phyloP scores from a whole-genome alignment of 305 asterid genomes.

The Ajuga reptans region DNA sequence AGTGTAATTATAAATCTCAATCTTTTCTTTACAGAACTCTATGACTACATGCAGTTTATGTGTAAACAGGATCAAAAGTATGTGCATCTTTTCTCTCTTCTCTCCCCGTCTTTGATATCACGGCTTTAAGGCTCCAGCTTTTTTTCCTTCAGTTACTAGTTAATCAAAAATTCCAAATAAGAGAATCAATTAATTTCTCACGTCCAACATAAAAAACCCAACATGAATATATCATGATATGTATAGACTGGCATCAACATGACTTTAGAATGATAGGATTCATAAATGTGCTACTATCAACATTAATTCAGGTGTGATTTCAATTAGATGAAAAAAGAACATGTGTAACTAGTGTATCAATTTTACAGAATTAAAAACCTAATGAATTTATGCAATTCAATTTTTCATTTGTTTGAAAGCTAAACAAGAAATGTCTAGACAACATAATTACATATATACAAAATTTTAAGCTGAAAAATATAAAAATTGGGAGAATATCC shows the following conservation, averaged over 20 bases:
- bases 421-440: neutral
- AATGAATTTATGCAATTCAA: conserved; percentile 10
- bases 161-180: neutral
- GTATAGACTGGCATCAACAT: neutral
- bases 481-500: neutral
- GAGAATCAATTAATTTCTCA: neutral
- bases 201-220: conserved; percentile 1
- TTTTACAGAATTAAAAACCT: conserved; percentile 3
- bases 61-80: conserved; percentile 10
- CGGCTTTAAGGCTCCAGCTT: conserved; percentile 16
- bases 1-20: too few relatives aligned
- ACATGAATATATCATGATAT: neutral
- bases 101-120: conserved; percentile 46
- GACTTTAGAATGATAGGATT: neutral
- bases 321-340: neutral
- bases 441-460: neutral
- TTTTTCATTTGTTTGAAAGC: neutral
- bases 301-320: neutral
- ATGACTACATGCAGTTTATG: conserved; percentile 17
- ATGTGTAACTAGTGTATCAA: neutral
- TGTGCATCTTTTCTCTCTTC: conserved; percentile 76
- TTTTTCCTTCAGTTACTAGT: conserved; percentile 3
- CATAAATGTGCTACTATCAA: neutral
- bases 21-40: neutral
- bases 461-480: neutral